Evolutionary conservation across 208 protist species (phyloP).

Genomic region (Histomonas meleagridis): DNA sequence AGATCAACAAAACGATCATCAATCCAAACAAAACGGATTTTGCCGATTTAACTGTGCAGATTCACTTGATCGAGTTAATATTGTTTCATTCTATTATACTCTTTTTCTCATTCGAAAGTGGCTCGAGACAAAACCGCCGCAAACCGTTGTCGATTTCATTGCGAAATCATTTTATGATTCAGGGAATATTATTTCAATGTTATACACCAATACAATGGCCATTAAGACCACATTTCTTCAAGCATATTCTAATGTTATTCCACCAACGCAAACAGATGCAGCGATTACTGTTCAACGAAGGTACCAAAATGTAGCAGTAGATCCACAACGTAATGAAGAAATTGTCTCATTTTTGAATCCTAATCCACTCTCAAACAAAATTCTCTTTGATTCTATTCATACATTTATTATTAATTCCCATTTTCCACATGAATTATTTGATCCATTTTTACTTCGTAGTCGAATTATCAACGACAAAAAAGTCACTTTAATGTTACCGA

Average conservation of each 20-base stretch:
- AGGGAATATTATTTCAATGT: not conserved
- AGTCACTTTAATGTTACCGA: too few relatives aligned
- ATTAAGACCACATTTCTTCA: not conserved
- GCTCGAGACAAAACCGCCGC: not conserved
- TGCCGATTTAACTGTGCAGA: not conserved
- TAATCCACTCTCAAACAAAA: too few relatives aligned
- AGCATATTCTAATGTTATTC: not conserved
- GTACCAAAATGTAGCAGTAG: not conserved
- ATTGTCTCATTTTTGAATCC: not conserved
- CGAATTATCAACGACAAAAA: too few relatives aligned
- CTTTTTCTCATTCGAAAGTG: not conserved
- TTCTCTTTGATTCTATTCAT: not conserved
- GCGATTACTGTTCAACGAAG: not conserved
- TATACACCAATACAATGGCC: not conserved
- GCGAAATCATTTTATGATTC: not conserved
- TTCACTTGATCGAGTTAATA: not conserved
- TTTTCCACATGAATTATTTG: not conserved
- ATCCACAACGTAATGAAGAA: not conserved
- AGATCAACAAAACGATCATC: not conserved
- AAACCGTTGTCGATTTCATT: slow-evolving; percentile 11
- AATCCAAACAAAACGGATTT: not conserved
- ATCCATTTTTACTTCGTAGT: too few relatives aligned
- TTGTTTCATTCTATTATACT: not conserved
- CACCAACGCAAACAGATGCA: not conserved
- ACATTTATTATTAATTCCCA: too few relatives aligned